phyloP scores from a whole-genome alignment of 2,329 filamentous ascomycete species.

The Cordyceps cicadae region DNA sequence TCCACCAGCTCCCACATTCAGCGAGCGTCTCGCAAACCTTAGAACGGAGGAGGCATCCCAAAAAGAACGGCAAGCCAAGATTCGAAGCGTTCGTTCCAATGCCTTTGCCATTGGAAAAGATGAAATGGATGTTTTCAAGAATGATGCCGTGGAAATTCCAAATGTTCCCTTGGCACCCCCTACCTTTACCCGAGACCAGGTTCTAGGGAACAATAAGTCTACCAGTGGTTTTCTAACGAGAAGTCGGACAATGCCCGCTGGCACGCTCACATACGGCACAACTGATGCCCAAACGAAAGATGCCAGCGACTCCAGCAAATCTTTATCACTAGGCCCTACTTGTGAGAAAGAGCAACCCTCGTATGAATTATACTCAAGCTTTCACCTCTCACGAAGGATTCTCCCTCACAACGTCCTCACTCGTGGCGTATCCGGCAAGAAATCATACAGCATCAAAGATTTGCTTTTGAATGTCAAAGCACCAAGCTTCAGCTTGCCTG shows the following conservation, averaged over 20 bases:
- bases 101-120: conserved; percentile 49
- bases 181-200: conserved; percentile 56
- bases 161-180: conserved; percentile 39
- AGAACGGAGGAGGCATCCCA: conserved; percentile 46
- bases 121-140: conserved; percentile 54
- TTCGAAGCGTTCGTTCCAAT: conserved; percentile 44
- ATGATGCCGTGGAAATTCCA: conserved; percentile 46
- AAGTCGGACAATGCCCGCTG: conserved; percentile 32
- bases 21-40: conserved; percentile 71
- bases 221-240: conserved; percentile 27
- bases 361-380: conserved; percentile 79
- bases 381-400: conserved; percentile 75
- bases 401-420: conserved; percentile 74
- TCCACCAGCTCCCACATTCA: conserved; percentile 56
- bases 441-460: conserved; percentile 68
- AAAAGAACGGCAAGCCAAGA: conserved; percentile 42
- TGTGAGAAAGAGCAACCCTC: conserved; percentile 32
- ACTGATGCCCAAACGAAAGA: conserved; percentile 12
- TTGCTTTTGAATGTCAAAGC: conserved; percentile 73
- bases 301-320: neutral
- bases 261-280: conserved; percentile 10
- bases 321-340: conserved; percentile 16
- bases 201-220: conserved; percentile 33
- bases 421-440: conserved; percentile 70
- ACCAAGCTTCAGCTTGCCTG: conserved; percentile 73